Evolutionary conservation across 2,329 filamentous ascomycete genomes (phyloP).

Genomic region (Phyllosticta capitalensis): DNA sequence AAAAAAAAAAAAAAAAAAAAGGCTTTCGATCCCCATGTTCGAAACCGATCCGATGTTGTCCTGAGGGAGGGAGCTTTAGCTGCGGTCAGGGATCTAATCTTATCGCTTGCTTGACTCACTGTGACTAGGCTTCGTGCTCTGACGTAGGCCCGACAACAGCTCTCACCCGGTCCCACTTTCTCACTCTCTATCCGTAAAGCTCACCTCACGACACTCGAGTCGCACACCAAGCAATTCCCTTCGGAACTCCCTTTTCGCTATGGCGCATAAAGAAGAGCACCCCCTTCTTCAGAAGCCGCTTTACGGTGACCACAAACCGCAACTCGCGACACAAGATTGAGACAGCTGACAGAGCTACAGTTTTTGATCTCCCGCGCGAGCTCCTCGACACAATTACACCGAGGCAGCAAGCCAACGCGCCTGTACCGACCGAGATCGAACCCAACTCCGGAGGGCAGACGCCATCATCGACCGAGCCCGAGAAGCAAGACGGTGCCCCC

Average conservation of each 20-base stretch:
- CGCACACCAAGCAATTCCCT: not conserved
- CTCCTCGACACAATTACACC: conserved; percentile 59
- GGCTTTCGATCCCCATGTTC: too few relatives aligned
- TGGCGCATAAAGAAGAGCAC: conserved; percentile 13
- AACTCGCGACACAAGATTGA: conserved; percentile 10
- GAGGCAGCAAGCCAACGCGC: conserved; percentile 32
- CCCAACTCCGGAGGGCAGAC: not conserved
- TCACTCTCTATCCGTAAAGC: not conserved
- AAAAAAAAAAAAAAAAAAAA: too few relatives aligned
- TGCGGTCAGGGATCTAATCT: not conserved
- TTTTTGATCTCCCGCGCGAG: conserved; percentile 73
- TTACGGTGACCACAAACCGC: conserved; percentile 21
- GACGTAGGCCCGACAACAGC: not conserved
- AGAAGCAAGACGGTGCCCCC: conserved; percentile 32
- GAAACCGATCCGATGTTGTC: too few relatives aligned
- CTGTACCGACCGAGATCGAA: conserved; percentile 9
- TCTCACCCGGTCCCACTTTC: not conserved
- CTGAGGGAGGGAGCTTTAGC: too few relatives aligned
- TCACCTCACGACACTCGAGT: not conserved
- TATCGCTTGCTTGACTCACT: not conserved
- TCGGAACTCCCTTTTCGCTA: not conserved
- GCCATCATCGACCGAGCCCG: conserved; percentile 11
- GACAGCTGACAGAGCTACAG: conserved; percentile 33
- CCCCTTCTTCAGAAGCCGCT: conserved; percentile 28
- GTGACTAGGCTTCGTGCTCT: not conserved